Evolutionary conservation across 2,329 filamentous ascomycete genomes (phyloP).

Genomic region (Pseudogymnoascus sp.): DNA sequence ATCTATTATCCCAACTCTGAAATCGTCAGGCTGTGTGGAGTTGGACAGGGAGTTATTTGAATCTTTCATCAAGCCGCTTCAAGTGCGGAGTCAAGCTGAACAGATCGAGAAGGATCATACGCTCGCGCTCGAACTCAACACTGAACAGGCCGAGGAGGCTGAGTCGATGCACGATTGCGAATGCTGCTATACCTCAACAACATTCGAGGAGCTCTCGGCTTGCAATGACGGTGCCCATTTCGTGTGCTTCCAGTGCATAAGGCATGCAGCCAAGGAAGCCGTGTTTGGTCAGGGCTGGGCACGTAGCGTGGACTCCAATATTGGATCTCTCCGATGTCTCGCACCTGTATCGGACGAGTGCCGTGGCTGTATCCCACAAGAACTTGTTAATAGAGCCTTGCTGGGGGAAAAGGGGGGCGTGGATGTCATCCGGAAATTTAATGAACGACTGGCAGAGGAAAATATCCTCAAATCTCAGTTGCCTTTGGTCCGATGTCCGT

Average conservation of each 20-base stretch:
- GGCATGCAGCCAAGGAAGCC: constrained; percentile 74
- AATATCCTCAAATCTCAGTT: constrained; percentile 65
- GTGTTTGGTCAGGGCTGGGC: constrained; percentile 91
- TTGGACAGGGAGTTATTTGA: constrained; percentile 55
- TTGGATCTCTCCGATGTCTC: constrained; percentile 74
- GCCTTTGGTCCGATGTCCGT: constrained; percentile 76
- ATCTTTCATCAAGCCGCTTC: constrained; percentile 49
- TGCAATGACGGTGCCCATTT: constrained; percentile 64
- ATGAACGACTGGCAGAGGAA: constrained; percentile 72
- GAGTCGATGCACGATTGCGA: constrained; percentile 61
- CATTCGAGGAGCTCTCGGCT: constrained; percentile 68
- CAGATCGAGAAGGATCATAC: constrained; percentile 46
- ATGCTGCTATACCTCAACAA: constrained; percentile 65
- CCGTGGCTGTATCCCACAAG: constrained; percentile 60
- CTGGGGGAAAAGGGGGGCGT: constrained; percentile 59
- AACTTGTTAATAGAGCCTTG: constrained; percentile 67
- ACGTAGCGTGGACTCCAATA: constrained; percentile 65
- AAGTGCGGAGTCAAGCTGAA: constrained; percentile 35
- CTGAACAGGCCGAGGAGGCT: constrained; percentile 50
- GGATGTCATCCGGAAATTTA: constrained; percentile 67
- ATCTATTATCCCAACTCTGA: constrained; percentile 53
- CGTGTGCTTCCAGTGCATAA: constrained; percentile 76
- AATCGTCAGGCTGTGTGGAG: constrained; percentile 57
- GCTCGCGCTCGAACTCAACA: constrained; percentile 49
- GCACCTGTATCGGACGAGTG: constrained; percentile 68